Conservation (phyloP, 2,329 filamentous ascomycete genomes). For the Penicillium sp. region DNA sequence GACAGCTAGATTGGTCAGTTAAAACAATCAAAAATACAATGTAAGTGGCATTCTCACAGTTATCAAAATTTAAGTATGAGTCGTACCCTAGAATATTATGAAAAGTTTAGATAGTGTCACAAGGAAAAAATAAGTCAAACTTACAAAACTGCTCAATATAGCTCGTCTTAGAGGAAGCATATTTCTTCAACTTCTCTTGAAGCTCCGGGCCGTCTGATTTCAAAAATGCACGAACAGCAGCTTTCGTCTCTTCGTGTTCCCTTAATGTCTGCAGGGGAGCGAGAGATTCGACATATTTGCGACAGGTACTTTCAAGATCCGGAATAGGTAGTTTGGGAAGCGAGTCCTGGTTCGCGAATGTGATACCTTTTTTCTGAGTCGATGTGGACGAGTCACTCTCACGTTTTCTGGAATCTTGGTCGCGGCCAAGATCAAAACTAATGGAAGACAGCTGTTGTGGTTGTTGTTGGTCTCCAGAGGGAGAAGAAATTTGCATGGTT, state of each 20-base stretch:
- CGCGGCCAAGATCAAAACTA: background rate
- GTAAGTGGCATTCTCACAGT: slow-evolving; percentile 48
- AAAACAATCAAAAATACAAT: background rate
- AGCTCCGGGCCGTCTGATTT: slow-evolving; percentile 74
- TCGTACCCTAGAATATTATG: slow-evolving; percentile 75
- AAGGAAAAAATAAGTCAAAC: slow-evolving; percentile 33
- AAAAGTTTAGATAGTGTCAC: background rate
- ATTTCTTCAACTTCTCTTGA: slow-evolving; percentile 84
- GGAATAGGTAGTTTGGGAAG: slow-evolving; percentile 92
- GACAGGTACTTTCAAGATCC: slow-evolving; percentile 72
- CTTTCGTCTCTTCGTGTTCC: slow-evolving; percentile 77
- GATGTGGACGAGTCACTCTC: background rate
- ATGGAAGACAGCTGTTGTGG: slow-evolving; percentile 17
- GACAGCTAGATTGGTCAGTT: slow-evolving; percentile 53
- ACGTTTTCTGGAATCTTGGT: too few relatives aligned
- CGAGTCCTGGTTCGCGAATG: slow-evolving; percentile 82
- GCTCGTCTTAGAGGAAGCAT: slow-evolving; percentile 84
- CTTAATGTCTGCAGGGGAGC: slow-evolving; percentile 74
- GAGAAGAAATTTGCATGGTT: slow-evolving; percentile 22
- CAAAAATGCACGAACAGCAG: slow-evolving; percentile 79
- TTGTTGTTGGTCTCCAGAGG: slow-evolving; percentile 11
- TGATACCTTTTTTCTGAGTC: slow-evolving; percentile 61
- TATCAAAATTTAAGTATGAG: slow-evolving; percentile 96
- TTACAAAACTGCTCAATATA: slow-evolving; percentile 99
- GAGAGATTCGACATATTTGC: slow-evolving; percentile 74